These are phyloP conservation scores for Polyplosphaeria fusca DNA, from an alignment of 495 filamentous ascomycete genomes.

Conservation along the genomic window DNA sequence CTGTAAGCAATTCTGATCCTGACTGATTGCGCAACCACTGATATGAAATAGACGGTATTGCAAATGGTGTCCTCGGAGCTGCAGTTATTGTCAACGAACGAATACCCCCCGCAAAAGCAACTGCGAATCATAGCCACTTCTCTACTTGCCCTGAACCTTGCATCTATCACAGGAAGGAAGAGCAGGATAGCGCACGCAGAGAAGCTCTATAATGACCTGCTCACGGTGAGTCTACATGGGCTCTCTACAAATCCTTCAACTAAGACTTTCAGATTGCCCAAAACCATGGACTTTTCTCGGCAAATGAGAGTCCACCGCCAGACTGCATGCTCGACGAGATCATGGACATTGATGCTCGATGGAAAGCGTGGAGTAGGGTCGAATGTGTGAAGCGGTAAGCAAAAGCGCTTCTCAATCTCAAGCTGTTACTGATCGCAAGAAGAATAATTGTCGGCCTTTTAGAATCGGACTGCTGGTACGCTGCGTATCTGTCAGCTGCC, in stretches of 20 bases:
- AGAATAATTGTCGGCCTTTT: conserved; percentile 51
- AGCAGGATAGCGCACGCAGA: conserved; percentile 48
- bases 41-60: conserved; percentile 39
- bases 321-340: conserved; percentile 49
- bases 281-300: conserved; percentile 51
- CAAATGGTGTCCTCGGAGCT: conserved; percentile 47
- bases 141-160: conserved; percentile 49
- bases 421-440: not conserved
- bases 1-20: conserved; percentile 38
- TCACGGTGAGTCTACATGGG: conserved; percentile 43
- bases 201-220: conserved; percentile 52
- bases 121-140: conserved; percentile 50
- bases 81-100: conserved; percentile 42
- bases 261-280: conserved; percentile 45
- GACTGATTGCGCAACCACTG: too few species aligned
- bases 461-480: conserved; percentile 53
- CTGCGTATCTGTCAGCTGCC: conserved; percentile 48
- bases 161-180: conserved; percentile 51
- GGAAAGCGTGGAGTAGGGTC: conserved; percentile 55
- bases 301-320: conserved; percentile 48
- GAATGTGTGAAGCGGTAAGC: conserved; percentile 51
- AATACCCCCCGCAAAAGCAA: conserved; percentile 42
- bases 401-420: not conserved
- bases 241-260: not conserved
- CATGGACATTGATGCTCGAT: conserved; percentile 49